These are phyloP conservation scores for Xerocomellus dryophilus DNA, from an alignment of 768 basidiomycete genomes.

Conservation along the genomic window DNA sequence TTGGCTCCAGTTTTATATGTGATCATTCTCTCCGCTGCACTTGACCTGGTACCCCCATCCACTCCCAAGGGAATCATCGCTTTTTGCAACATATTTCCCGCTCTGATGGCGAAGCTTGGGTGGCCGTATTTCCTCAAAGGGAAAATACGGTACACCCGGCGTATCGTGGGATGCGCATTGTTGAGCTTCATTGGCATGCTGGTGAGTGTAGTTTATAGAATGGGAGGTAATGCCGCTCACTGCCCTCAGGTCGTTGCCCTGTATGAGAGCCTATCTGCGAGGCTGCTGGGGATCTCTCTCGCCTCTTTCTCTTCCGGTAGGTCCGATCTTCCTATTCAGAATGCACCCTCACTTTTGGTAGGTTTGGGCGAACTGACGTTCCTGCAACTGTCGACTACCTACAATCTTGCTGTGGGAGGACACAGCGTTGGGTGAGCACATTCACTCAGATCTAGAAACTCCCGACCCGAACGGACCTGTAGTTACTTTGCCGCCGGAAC, in stretches of 20 bases:
- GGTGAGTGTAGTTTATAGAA: conserved; percentile 43
- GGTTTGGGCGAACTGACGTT: conserved; percentile 94
- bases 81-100: conserved; percentile 92
- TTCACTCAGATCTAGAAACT: not conserved
- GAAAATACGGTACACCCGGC: conserved; percentile 71
- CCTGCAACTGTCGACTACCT: conserved; percentile 87
- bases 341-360: conserved; percentile 28
- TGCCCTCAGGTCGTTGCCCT: conserved; percentile 66
- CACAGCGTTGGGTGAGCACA: conserved; percentile 71
- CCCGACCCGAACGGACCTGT: not conserved
- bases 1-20: conserved; percentile 77
- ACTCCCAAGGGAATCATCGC: conserved; percentile 94
- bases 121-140: conserved; percentile 94
- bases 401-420: conserved; percentile 67
- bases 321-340: not conserved
- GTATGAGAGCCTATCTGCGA: conserved; percentile 60
- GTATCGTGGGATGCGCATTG: conserved; percentile 71
- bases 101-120: conserved; percentile 80
- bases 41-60: conserved; percentile 87
- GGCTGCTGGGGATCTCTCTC: conserved; percentile 76
- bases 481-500: conserved; percentile 95
- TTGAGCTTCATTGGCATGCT: conserved; percentile 85
- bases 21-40: conserved; percentile 91
- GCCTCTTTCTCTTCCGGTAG: conserved; percentile 86
- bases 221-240: not conserved